phyloP scores from a whole-genome alignment of 176 grass and related monocot species.

The Raddia guianensis region DNA sequence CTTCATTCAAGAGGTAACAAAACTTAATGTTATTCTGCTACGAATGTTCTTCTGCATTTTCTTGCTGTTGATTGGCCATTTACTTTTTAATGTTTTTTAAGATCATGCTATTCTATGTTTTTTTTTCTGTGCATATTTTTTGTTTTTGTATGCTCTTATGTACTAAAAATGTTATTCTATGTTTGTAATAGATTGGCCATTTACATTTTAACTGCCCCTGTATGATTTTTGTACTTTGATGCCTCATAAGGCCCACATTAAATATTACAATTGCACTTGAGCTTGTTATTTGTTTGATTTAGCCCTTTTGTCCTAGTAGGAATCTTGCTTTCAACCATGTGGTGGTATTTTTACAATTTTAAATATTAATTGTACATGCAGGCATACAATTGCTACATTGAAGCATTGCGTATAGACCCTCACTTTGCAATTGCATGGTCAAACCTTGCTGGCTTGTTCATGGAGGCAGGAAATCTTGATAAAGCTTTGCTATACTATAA shows the following conservation, averaged over 20 bases:
- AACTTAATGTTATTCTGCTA: background rate
- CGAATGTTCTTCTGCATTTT: background rate
- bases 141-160: background rate
- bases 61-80: background rate
- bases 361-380: slow-evolving; percentile 45
- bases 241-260: background rate
- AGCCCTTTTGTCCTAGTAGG: background rate
- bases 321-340: background rate
- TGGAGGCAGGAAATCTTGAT: slow-evolving; percentile 84
- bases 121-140: background rate
- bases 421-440: slow-evolving; percentile 99
- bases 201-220: background rate
- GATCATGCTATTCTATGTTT: background rate
- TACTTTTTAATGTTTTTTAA: background rate
- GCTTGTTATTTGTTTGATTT: slow-evolving; percentile 8
- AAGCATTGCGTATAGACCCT: slow-evolving; percentile 83
- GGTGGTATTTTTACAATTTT: background rate
- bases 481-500: slow-evolving; percentile 91
- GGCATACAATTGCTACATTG: slow-evolving; percentile 84
- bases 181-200: background rate
- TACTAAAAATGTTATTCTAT: background rate
- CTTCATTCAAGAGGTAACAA: slow-evolving; percentile 76
- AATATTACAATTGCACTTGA: background rate
- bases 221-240: background rate
- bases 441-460: slow-evolving; percentile 92